phyloP scores from a whole-genome alignment of 495 filamentous ascomycete species.

The Hyaloscypha hepaticicola region DNA sequence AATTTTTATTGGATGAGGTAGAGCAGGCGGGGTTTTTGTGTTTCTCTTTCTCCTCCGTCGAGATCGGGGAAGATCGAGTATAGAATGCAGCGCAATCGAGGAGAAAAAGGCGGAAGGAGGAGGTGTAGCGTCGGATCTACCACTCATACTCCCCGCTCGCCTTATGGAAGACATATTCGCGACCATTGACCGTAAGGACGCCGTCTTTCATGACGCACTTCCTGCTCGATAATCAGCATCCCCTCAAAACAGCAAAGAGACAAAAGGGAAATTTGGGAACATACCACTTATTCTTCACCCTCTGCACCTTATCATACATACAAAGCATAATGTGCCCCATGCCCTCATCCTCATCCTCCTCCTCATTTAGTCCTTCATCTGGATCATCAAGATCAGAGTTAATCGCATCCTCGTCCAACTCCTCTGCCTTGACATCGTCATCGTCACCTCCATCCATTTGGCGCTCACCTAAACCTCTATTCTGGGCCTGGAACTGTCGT shows the following conservation, averaged over 20 bases:
- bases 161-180: constrained; percentile 98
- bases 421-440: constrained; percentile 61
- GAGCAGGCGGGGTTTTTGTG: no score
- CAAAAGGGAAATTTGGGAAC: constrained; percentile 24
- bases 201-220: constrained; percentile 99
- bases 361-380: constrained; percentile 75
- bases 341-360: constrained; percentile 78
- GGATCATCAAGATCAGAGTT: constrained; percentile 98
- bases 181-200: constrained; percentile 83
- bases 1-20: no score
- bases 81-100: no score
- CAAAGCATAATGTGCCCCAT: constrained; percentile 88
- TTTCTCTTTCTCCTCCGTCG: no score
- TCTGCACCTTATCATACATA: constrained; percentile 98
- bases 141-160: constrained; percentile 96
- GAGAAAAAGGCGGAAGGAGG: no score
- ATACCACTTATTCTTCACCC: constrained; percentile 99
- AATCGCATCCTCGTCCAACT: constrained; percentile 89
- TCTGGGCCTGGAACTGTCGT: background rate
- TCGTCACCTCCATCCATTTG: constrained; percentile 64
- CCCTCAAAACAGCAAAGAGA: background rate
- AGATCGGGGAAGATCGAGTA: no score
- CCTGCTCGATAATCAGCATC: constrained; percentile 39
- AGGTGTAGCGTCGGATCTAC: constrained; percentile 46
- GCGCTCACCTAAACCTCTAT: constrained; percentile 1